Evolutionary conservation across 768 basidiomycete species (phyloP).

Genomic region (Rhodotorula paludigena): DNA sequence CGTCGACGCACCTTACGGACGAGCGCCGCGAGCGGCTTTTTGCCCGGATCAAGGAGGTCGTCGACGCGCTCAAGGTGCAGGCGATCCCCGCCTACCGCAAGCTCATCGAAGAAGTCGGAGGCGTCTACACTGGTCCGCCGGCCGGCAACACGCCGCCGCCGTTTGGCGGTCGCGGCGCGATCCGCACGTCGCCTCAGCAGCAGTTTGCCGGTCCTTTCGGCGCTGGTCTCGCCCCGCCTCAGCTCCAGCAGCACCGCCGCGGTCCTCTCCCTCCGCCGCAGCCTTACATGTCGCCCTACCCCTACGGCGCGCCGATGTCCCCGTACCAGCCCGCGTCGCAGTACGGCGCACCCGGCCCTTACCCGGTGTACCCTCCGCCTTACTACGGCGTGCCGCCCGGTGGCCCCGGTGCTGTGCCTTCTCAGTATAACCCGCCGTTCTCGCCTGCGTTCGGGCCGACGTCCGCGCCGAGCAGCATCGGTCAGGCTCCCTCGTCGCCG

Average conservation of each 20-base stretch:
- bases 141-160: constrained; percentile 3
- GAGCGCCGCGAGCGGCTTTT: constrained; percentile 63
- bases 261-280: background rate
- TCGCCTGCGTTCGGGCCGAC: background rate
- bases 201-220: background rate
- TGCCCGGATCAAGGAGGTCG: constrained; percentile 81
- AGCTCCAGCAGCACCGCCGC: too few species aligned
- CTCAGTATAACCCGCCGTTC: background rate
- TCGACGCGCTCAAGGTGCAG: constrained; percentile 85
- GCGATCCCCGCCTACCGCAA: constrained; percentile 91
- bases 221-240: background rate
- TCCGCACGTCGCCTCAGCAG: background rate
- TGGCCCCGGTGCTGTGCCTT: too few species aligned
- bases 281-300: background rate
- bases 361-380: background rate
- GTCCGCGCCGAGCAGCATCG: background rate
- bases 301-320: background rate
- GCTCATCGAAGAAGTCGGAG: constrained; percentile 87
- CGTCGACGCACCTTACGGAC: constrained; percentile 75
- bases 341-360: background rate
- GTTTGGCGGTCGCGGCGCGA: too few species aligned
- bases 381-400: background rate
- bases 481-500: background rate
- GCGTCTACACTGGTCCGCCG: constrained; percentile 57
- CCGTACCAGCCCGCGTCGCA: background rate